Evolutionary conservation across 306 rosid genomes (phyloP).

Genomic region (Castanea sativa): DNA sequence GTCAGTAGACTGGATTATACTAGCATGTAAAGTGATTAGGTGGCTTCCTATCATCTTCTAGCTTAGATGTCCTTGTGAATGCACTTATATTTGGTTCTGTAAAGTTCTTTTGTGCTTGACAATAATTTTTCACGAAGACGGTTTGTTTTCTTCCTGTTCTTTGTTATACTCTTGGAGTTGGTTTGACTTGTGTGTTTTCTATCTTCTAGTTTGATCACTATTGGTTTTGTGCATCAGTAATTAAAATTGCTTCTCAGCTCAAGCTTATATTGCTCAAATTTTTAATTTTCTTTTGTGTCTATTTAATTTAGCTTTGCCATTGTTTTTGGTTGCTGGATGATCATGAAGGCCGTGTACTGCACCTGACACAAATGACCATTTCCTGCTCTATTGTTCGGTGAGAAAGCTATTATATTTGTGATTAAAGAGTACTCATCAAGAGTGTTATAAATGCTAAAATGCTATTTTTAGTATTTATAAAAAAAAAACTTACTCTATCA

Average conservation of each 20-base stretch:
- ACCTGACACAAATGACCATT: not conserved
- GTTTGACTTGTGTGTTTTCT: not conserved
- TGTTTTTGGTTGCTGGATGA: too few relatives aligned
- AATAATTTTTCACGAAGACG: not conserved
- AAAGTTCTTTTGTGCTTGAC: not conserved
- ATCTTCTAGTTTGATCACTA: not conserved
- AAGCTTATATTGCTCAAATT: not conserved
- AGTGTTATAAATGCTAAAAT: too few relatives aligned
- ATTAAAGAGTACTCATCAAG: too few relatives aligned
- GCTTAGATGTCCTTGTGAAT: not conserved
- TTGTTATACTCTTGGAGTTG: not conserved
- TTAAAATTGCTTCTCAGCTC: not conserved
- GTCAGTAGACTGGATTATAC: constrained; percentile 6
- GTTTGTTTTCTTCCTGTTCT: not conserved
- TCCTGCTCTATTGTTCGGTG: not conserved
- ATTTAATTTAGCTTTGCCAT: too few relatives aligned
- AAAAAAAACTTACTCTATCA: too few relatives aligned
- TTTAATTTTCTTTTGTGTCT: too few relatives aligned
- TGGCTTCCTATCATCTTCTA: constrained; percentile 16
- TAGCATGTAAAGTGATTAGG: constrained; percentile 32
- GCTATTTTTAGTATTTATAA: too few relatives aligned
- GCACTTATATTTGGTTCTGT: constrained; percentile 17
- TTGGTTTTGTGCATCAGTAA: not conserved
- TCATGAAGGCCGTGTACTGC: too few relatives aligned
- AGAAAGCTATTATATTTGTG: too few relatives aligned